phyloP scores from a whole-genome alignment of 768 basidiomycete species.

The Phlebiopsis gigantea region DNA sequence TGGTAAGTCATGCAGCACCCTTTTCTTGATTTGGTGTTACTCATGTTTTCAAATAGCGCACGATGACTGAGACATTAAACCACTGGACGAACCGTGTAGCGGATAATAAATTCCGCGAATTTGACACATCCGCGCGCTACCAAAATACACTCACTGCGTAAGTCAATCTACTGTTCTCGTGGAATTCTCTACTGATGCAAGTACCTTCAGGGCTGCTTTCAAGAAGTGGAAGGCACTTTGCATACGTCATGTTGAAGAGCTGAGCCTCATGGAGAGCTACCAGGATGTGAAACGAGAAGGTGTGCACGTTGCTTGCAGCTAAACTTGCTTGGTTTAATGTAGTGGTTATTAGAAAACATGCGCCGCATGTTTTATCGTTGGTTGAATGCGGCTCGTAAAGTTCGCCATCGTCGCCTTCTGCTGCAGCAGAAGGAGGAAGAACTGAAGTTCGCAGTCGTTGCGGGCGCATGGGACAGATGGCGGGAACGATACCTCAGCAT shows the following conservation, averaged over 20 bases:
- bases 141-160: constrained; percentile 35
- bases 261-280: constrained; percentile 81
- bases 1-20: constrained; percentile 28
- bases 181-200: neutral
- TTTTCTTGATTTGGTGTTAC: neutral
- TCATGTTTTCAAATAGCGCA: constrained; percentile 36
- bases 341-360: constrained; percentile 51
- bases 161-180: constrained; percentile 2
- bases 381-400: constrained; percentile 53
- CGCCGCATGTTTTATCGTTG: constrained; percentile 68
- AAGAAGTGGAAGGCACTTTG: constrained; percentile 64
- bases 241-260: constrained; percentile 60
- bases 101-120: constrained; percentile 64
- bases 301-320: constrained; percentile 19
- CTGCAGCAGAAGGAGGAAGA: constrained; percentile 61
- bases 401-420: constrained; percentile 53
- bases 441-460: constrained; percentile 45
- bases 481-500: constrained; percentile 64
- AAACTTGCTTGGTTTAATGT: neutral
- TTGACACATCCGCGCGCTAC: constrained; percentile 52
- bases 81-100: constrained; percentile 74
- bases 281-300: constrained; percentile 78
- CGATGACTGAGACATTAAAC: constrained; percentile 40
- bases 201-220: constrained; percentile 44
- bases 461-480: constrained; percentile 75